Evolutionary conservation across 2,329 filamentous ascomycete species (phyloP), one percentile per base, ranked within the genome.

Genomic region (Exophiala dermatitidis): DNA sequence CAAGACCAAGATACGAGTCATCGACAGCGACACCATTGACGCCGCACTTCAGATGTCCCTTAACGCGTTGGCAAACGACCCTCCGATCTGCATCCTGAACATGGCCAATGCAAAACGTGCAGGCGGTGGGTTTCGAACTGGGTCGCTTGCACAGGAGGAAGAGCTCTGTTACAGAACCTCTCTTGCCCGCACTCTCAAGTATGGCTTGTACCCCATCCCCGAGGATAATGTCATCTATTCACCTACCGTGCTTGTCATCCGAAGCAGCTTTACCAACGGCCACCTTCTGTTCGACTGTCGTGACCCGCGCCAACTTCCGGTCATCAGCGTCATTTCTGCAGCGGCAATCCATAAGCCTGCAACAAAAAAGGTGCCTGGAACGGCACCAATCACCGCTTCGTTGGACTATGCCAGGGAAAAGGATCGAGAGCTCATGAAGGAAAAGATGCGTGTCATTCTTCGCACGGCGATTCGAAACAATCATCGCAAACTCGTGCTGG

Each of bases 61-160:
- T 53, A 61, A 58, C 61, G 60, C n/a, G n/a, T n/a, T n/a, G n/a
- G n/a, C 42, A 47, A 33, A 60, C 51, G 59, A 60, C 6, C 63
- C 64, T 51, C 71, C 71, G 5, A 75, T 84, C n/a, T 78, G 76
- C 32, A 74, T 86, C 28, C 71, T 88, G 54, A 88, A 86, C 62
- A 80, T 86, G 70, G 83, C 83, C 10, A 85, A 80, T 47, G 74
- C 78, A 44, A 61, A 66, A 2, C 66, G 63, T 9, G 74, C 79
- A 0, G 84, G 83, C n/a, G 84, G 84, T 19, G 82, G 82, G 12
- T 87, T 82, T 76, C 64, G 76, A 3, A 74, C 74, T 36, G 84
- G 84, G 34, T 73, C 81, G 50, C 67, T 78, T 31, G 83, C 84
- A 0, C 84, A 88, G 66, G 84, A 88, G 68, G 84, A 88, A 70